phyloP scores from a whole-genome alignment of 2,329 filamentous ascomycete species.

The Pseudopithomyces maydicus region DNA sequence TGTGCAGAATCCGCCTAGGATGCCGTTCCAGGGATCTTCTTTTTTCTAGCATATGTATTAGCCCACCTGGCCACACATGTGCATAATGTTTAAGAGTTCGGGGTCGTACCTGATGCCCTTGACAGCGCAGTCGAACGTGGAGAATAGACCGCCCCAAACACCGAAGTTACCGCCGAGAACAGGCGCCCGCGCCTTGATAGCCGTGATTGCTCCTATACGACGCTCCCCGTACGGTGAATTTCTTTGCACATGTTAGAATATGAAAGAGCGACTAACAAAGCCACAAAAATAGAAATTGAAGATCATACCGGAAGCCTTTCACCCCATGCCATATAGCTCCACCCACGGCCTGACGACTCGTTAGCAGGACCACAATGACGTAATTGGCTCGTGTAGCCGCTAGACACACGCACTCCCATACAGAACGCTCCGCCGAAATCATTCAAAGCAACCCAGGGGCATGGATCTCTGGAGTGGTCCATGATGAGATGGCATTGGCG shows the following conservation, averaged over 20 bases:
- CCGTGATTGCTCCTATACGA: slow-evolving; percentile 87
- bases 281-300: neutral
- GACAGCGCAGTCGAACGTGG: slow-evolving; percentile 90
- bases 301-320: slow-evolving; percentile 63
- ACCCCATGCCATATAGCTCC: slow-evolving; percentile 84
- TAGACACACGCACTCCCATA: slow-evolving; percentile 79
- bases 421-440: slow-evolving; percentile 95
- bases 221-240: slow-evolving; percentile 75
- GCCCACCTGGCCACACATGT: neutral
- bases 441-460: slow-evolving; percentile 91
- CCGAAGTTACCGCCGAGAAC: slow-evolving; percentile 96
- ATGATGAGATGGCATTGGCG: slow-evolving; percentile 52
- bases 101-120: slow-evolving; percentile 65
- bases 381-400: slow-evolving; percentile 4
- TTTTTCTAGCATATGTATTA: slow-evolving; percentile 62
- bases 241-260: slow-evolving; percentile 7
- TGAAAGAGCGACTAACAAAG: neutral
- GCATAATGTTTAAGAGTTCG: neutral
- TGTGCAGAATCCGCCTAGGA: slow-evolving; percentile 94
- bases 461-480: slow-evolving; percentile 94
- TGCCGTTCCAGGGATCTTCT: slow-evolving; percentile 96
- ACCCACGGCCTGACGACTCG: slow-evolving; percentile 34
- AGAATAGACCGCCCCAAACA: slow-evolving; percentile 93
- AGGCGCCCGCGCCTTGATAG: slow-evolving; percentile 93
- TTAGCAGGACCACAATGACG: slow-evolving; percentile 16